Percentiles rank a stretch among this genome's conserved stretches.
phyloP scores from a whole-genome alignment of 768 basidiomycete genomes.

The Suillus clintonianus region DNA sequence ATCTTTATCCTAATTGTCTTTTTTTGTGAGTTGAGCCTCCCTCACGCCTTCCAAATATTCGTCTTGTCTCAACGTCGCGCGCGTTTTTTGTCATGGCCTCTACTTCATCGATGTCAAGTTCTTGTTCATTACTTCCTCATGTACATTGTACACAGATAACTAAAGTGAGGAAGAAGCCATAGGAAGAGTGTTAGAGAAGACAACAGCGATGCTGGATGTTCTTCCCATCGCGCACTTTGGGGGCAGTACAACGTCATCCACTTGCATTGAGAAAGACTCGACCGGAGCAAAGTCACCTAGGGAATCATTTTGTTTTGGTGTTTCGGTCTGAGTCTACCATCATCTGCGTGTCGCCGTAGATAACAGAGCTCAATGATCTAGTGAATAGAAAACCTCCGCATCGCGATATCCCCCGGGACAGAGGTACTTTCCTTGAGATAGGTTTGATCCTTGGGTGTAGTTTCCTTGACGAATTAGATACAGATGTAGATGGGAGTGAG shows the following conservation, averaged over 20 bases:
- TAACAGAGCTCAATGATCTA: background rate
- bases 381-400: background rate
- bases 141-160: too few relatives aligned
- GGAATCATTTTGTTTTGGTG: too few relatives aligned
- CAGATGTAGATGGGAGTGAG: background rate
- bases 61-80: too few relatives aligned
- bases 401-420: background rate
- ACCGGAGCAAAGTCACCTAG: background rate
- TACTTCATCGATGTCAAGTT: too few relatives aligned
- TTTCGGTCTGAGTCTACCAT: background rate
- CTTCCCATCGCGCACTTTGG: too few relatives aligned
- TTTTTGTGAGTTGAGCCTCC: too few relatives aligned
- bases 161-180: background rate
- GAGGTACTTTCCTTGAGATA: background rate
- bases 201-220: too few relatives aligned
- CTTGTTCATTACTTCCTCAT: too few relatives aligned
- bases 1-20: too few relatives aligned
- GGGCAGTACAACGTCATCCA: background rate
- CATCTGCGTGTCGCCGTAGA: too few relatives aligned
- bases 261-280: background rate
- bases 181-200: background rate
- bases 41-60: too few relatives aligned
- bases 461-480: background rate
- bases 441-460: background rate
- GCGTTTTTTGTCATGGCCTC: too few relatives aligned